Evolutionary conservation across 2,329 filamentous ascomycete genomes (phyloP).

Genomic region (Exserohilum turcica): DNA sequence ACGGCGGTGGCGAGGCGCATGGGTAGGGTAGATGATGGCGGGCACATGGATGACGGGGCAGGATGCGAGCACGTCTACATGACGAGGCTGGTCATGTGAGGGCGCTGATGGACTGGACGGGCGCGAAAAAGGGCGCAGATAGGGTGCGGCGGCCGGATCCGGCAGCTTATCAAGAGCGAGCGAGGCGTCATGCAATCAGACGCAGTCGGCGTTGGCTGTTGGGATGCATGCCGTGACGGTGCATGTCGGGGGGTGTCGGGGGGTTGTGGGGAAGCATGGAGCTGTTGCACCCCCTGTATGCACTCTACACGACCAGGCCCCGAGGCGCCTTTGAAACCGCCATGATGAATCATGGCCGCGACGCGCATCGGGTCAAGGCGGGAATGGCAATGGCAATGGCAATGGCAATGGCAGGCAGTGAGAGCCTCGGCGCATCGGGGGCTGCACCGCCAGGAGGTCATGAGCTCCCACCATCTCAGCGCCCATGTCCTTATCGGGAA

Average conservation of each 20-base stretch:
- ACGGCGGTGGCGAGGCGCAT: conserved; percentile 42
- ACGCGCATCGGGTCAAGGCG: conserved; percentile 28
- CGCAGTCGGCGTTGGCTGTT: conserved; percentile 28
- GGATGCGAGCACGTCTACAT: conserved; percentile 6
- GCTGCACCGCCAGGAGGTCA: too few species aligned
- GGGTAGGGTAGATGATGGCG: conserved; percentile 28
- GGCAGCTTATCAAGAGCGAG: conserved; percentile 36
- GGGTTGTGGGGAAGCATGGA: conserved; percentile 14
- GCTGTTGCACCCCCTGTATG: too few species aligned
- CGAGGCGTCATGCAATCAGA: conserved; percentile 25
- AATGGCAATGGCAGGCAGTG: too few species aligned
- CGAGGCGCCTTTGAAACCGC: conserved; percentile 40
- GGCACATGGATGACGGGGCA: conserved; percentile 23
- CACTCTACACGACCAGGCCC: too few species aligned
- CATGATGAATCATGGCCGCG: conserved; percentile 40
- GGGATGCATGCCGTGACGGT: conserved; percentile 33
- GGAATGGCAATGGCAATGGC: too few species aligned
- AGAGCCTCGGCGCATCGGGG: conserved; percentile 41
- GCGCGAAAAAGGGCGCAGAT: conserved; percentile 23
- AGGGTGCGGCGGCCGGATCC: conserved; percentile 34
- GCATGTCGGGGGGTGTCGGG: conserved; percentile 28
- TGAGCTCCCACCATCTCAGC: conserved; percentile 31
- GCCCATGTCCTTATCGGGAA: conserved; percentile 35
- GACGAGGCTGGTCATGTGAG: conserved; percentile 15
- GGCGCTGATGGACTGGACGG: conserved; percentile 22